Base-by-base conservation (phyloP, 2,329 filamentous ascomycete genomes). In the Hymenoscyphus scutula region DNA sequence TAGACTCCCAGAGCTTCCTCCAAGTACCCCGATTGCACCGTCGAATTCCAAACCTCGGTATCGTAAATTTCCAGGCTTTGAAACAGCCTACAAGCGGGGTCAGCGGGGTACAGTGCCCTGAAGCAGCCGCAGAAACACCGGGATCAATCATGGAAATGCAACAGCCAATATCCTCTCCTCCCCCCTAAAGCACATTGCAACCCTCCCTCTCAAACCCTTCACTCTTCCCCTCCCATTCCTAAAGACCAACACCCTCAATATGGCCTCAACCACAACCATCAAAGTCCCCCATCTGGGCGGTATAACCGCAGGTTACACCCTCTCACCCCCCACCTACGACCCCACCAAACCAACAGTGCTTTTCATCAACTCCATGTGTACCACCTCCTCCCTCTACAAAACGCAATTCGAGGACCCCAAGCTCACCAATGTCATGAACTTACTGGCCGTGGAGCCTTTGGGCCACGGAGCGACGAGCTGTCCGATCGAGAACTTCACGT, bases 301-400 rank as follows among this genome's bases (percentile, higher is more conserved):
- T 4, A 57, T 45, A 19, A 25, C 17, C 37, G 55, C 55, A 19
- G 32, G 32, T 11, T 57, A 57, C 55, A 38, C 32, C 19, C 32
- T 57, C 37, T 38, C 32, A 10, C 19, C 19, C 55, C 17, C 29
- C 13, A 17, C 19, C n/a, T 82, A 87, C 74, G 70, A 87, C 73
- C 67, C 78, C 4, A 71, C 74, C 59, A 84, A 83, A 72, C 80
- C 81, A 19, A 84, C 81, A 2, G 69, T 78, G 45, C 77, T 83
- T 29, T 77, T 84, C 65, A 75, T 83, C 69, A 83, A 83, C 74
- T 79, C 80, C 30, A 79, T 84, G 75, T 80, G 78, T 71, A 81
- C 80, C 32, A 81, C 79, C 1, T 75, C 74, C 0, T 76, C 79
- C 1, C 76, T 82, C 15, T 84, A 80, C 69, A 69, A 76, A 17